phyloP scores from a whole-genome alignment of 2,329 filamentous ascomycete species.

The Scytalidium lignicola region DNA sequence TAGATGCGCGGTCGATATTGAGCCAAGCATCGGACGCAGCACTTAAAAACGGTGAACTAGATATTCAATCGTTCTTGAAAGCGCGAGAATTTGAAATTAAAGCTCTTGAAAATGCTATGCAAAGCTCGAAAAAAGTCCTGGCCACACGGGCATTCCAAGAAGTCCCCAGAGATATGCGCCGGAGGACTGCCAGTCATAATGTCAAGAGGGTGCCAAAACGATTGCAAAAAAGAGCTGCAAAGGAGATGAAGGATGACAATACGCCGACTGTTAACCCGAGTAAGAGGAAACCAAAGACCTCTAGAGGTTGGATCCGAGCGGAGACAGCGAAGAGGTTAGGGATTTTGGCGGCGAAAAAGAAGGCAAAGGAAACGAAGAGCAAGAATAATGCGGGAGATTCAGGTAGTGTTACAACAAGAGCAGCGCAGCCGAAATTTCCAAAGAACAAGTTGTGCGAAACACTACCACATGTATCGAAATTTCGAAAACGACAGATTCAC shows the following conservation, averaged over 20 bases:
- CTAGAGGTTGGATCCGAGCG: constrained; percentile 58
- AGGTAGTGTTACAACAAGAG: constrained; percentile 32
- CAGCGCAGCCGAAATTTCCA: constrained; percentile 60
- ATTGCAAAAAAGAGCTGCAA: constrained; percentile 62
- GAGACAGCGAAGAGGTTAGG: constrained; percentile 72
- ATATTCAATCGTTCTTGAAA: constrained; percentile 78
- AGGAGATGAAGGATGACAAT: constrained; percentile 83
- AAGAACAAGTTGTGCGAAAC: constrained; percentile 65
- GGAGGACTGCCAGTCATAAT: constrained; percentile 93
- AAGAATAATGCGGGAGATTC: constrained; percentile 20
- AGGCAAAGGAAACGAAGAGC: constrained; percentile 34
- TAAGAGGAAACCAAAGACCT: constrained; percentile 55
- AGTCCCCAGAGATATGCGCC: constrained; percentile 76
- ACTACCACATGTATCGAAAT: constrained; percentile 59
- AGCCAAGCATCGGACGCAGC: constrained; percentile 36
- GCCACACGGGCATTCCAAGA: constrained; percentile 81
- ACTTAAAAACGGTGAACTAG: constrained; percentile 67
- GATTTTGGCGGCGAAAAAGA: constrained; percentile 53
- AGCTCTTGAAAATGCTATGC: constrained; percentile 78
- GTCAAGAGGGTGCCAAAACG: constrained; percentile 81
- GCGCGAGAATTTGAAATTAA: constrained; percentile 86
- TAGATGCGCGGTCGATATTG: constrained; percentile 39
- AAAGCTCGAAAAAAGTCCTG: constrained; percentile 57
- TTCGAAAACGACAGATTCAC: constrained; percentile 75
- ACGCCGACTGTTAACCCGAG: constrained; percentile 71